Evolutionary conservation across 2,329 filamentous ascomycete species (phyloP).

Genomic region (Hymenoscyphus fructigenus): DNA sequence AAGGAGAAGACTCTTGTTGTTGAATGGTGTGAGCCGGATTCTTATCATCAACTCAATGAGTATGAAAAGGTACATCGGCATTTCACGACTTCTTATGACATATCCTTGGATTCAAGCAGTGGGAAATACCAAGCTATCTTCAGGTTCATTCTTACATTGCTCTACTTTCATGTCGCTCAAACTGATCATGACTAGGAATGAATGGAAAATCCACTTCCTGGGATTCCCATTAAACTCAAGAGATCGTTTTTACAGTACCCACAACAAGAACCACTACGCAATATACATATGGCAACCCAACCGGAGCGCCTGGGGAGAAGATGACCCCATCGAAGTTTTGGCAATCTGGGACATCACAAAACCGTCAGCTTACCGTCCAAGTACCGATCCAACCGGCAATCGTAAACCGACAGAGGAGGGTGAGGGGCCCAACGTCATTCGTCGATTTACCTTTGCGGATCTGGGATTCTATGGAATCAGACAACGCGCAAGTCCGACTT

Average conservation of each 20-base stretch:
- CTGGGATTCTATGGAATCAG: slow-evolving; percentile 53
- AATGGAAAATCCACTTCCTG: slow-evolving; percentile 60
- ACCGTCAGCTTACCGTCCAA: slow-evolving; percentile 49
- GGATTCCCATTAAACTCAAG: slow-evolving; percentile 54
- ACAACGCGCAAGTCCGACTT: slow-evolving; percentile 50
- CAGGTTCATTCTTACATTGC: slow-evolving; percentile 40
- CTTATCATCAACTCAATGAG: slow-evolving; percentile 52
- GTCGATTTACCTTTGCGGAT: slow-evolving; percentile 49
- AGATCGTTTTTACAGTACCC: slow-evolving; percentile 62
- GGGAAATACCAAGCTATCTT: slow-evolving; percentile 46
- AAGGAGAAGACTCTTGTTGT: slow-evolving; percentile 55
- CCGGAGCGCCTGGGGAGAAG: slow-evolving; percentile 53
- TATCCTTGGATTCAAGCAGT: slow-evolving; percentile 33
- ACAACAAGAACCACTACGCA: slow-evolving; percentile 59
- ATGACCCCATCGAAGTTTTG: slow-evolving; percentile 57
- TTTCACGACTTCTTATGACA: slow-evolving; percentile 59
- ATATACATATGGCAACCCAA: slow-evolving; percentile 63
- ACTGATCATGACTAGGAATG: slow-evolving; percentile 33
- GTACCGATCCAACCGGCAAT: slow-evolving; percentile 46
- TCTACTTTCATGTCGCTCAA: neutral
- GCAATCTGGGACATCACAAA: slow-evolving; percentile 59
- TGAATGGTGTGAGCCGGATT: slow-evolving; percentile 59
- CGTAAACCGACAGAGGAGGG: slow-evolving; percentile 37
- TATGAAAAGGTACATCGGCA: slow-evolving; percentile 54
- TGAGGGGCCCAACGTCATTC: slow-evolving; percentile 46